Evolutionary conservation across 129 eudicot genomes (phyloP).

Genomic region (Pittosporum tobira): DNA sequence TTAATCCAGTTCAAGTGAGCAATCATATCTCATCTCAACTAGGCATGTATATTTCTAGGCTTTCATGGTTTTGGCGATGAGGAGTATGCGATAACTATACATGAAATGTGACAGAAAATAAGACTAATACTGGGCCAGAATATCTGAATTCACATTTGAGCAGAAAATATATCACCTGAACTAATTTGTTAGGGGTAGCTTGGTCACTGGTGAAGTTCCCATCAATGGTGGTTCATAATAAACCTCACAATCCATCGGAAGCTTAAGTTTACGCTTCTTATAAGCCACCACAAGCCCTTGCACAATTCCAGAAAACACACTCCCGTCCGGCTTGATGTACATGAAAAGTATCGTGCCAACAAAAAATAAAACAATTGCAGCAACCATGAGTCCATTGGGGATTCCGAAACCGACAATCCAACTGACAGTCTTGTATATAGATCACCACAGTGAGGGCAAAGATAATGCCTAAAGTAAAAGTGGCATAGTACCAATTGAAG

Average conservation of each 20-base stretch:
- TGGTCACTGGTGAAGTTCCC: constrained; percentile 27
- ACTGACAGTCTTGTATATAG: constrained; percentile 65
- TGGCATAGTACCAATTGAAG: constrained; percentile 85
- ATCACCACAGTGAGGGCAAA: constrained; percentile 56
- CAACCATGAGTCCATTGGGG: constrained; percentile 50
- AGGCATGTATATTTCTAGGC: too few species aligned
- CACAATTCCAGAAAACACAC: constrained; percentile 50
- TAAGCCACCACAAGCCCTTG: constrained; percentile 56
- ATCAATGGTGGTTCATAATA: constrained; percentile 51
- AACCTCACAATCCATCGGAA: constrained; percentile 19
- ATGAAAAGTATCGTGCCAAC: constrained; percentile 45
- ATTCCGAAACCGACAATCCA: constrained; percentile 66
- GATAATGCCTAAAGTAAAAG: constrained; percentile 53
- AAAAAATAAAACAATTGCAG: constrained; percentile 46
- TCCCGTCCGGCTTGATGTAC: constrained; percentile 56
- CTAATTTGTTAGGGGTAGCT: constrained; percentile 39
- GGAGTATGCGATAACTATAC: too few species aligned
- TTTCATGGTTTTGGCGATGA: too few species aligned
- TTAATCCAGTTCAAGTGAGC: too few species aligned
- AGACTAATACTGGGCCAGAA: too few species aligned
- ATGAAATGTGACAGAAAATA: too few species aligned
- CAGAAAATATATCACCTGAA: constrained; percentile 47
- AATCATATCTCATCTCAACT: too few species aligned
- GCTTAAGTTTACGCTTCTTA: constrained; percentile 46
- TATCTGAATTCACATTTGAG: too few species aligned